These are phyloP conservation scores for Areca catechu DNA, from an alignment of 176 grass and related monocot genomes.

Conservation along the genomic window DNA sequence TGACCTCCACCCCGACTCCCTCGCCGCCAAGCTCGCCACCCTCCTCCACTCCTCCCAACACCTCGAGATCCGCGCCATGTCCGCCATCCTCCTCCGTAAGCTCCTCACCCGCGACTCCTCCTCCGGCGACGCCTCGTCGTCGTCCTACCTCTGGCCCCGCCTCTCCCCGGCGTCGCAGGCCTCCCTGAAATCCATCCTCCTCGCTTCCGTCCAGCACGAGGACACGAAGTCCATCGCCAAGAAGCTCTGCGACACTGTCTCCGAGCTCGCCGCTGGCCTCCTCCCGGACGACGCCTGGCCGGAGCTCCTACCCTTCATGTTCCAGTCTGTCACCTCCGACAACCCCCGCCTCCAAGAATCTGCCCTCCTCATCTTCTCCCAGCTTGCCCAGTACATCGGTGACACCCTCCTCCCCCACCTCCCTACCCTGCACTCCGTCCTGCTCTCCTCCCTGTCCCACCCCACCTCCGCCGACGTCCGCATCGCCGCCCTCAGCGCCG, in stretches of 20 bases:
- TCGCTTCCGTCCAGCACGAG: constrained; percentile 59
- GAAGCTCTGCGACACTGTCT: constrained; percentile 88
- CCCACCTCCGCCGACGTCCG: constrained; percentile 77
- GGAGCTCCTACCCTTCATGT: constrained; percentile 86
- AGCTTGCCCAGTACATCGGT: constrained; percentile 56
- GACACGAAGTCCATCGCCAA: constrained; percentile 56
- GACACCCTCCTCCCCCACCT: constrained; percentile 67
- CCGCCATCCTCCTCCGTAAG: constrained; percentile 73
- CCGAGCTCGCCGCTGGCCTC: constrained; percentile 62
- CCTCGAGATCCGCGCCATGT: constrained; percentile 51
- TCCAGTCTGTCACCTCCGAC: constrained; percentile 46
- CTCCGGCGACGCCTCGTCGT: constrained; percentile 8
- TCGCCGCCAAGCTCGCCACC: constrained; percentile 57
- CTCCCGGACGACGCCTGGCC: constrained; percentile 63
- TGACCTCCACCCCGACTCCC: constrained; percentile 51
- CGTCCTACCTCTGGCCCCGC: constrained; percentile 45
- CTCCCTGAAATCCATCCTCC: constrained; percentile 50
- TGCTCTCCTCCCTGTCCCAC: constrained; percentile 54
- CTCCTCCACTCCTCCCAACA: constrained; percentile 37
- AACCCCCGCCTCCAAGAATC: constrained; percentile 70
- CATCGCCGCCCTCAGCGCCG: constrained; percentile 59
- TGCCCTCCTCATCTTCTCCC: constrained; percentile 65
- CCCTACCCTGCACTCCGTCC: constrained; percentile 72
- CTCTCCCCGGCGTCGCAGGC: constrained; percentile 47
- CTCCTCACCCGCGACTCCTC: constrained; percentile 35